Base-by-base conservation (phyloP, 2,329 filamentous ascomycete species). In the Myriosclerotinia scirpicola region DNA sequence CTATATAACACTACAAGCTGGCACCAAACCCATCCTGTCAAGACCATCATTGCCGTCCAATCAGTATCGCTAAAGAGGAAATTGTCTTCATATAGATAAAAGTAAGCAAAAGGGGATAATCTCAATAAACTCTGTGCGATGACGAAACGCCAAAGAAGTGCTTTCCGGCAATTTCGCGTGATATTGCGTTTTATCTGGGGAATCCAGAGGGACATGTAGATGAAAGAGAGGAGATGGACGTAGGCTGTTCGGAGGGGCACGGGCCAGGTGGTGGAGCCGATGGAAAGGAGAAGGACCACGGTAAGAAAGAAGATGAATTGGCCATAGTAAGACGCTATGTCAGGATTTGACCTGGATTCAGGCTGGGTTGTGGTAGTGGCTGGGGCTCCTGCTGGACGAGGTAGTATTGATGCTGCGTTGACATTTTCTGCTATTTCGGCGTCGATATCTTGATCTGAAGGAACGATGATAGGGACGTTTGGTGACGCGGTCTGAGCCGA, bases 141-240 rank as follows among this genome's bases (percentile, higher is more conserved):
- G 66, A 97, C 90, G 75, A 96, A 99, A 68, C 90, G 90, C 93
- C 93, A 97, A 4, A 89, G 85, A n/a, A 98, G 82, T 0, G 94
- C 93, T 73, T 91, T 91, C 52, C 93, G 91, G 77, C 93, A 97
- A 78, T 97, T 97, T 64, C 94, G 91, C 78, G 91, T 87, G 64
- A 90, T 83, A 77, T 99, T 99, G 69, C 95, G 91, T 75, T 90
- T 86, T 71, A 98, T 96, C 77, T 99, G 95, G 0, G 95, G 94
- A 0, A 88, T 76, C 94, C 94, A 98, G 75, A 97, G 89, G 26
- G 93, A 97, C 54, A 97, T 85, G 76, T 97, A 97, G 64, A 85
- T 71, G 73, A 94, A 87, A 2, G 86, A 83, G 30, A 96, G 80
- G 3, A 83, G 70, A 75, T 93, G 86, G 73, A 86, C 80, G 75